Conservation (phyloP, 495 filamentous ascomycete species). For the Hypomontagnella monticulosa region DNA sequence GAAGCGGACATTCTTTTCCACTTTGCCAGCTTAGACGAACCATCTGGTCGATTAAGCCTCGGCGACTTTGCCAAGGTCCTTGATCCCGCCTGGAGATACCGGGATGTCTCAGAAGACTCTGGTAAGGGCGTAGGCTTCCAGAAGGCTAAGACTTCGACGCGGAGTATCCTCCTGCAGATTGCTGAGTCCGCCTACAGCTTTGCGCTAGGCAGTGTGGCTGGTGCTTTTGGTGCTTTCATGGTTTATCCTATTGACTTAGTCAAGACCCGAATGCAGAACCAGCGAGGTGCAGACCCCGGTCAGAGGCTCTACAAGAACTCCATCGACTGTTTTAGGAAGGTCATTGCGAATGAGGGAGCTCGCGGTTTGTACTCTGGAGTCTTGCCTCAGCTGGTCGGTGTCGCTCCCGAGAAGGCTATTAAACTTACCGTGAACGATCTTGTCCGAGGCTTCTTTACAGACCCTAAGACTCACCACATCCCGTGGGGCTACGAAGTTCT, state of each 20-base stretch:
- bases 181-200: constrained; percentile 91
- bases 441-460: constrained; percentile 79
- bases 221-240: constrained; percentile 98
- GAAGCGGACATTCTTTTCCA: constrained; percentile 99
- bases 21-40: constrained; percentile 91
- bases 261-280: constrained; percentile 99
- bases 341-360: constrained; percentile 91
- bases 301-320: constrained; percentile 96
- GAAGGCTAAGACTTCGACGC: constrained; percentile 54
- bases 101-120: constrained; percentile 53
- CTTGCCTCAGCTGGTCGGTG: constrained; percentile 92
- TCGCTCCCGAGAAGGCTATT: constrained; percentile 98
- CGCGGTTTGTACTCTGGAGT: constrained; percentile 92
- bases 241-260: constrained; percentile 99
- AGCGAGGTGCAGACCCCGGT: constrained; percentile 81
- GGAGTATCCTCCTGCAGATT: constrained; percentile 64
- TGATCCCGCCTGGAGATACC: constrained; percentile 86
- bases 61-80: constrained; percentile 93
- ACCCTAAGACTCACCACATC: constrained; percentile 79
- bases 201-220: constrained; percentile 84
- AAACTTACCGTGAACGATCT: constrained; percentile 98
- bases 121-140: constrained; percentile 51
- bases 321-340: constrained; percentile 89
- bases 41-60: constrained; percentile 82
- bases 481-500: constrained; percentile 76